Conservation (phyloP, 164 flowering plant species). For the Taxillus chinensis region DNA sequence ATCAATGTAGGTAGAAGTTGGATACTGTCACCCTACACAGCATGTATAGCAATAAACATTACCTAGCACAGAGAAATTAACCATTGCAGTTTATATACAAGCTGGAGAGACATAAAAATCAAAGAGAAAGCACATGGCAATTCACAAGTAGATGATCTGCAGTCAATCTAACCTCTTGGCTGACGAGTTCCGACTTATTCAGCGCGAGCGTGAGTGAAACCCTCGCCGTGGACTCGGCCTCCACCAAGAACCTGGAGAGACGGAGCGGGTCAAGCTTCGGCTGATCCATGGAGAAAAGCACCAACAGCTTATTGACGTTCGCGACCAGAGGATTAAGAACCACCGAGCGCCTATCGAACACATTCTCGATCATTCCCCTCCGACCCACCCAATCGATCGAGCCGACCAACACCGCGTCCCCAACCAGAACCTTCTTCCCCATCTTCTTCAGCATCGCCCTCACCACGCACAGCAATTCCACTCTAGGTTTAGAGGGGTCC, state of each 20-base stretch:
- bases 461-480: conserved; percentile 82
- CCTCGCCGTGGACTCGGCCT: conserved; percentile 84
- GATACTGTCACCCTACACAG: too few relatives aligned
- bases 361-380: conserved; percentile 88
- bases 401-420: conserved; percentile 88
- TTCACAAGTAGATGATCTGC: too few relatives aligned
- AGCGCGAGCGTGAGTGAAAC: conserved; percentile 66
- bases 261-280: conserved; percentile 67
- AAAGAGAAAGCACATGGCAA: too few relatives aligned
- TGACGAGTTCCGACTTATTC: conserved; percentile 74
- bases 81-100: too few relatives aligned
- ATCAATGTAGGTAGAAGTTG: too few relatives aligned
- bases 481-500: conserved; percentile 22
- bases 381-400: conserved; percentile 85
- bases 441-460: conserved; percentile 88
- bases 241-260: conserved; percentile 83
- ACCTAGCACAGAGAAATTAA: too few relatives aligned
- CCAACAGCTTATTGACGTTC: conserved; percentile 85
- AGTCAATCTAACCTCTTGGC: conserved; percentile 41
- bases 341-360: conserved; percentile 55
- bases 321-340: conserved; percentile 82
- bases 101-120: too few relatives aligned
- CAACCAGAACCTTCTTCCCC: conserved; percentile 79
- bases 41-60: too few relatives aligned
- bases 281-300: conserved; percentile 81